Percentiles rank a stretch among this genome's conserved stretches.
Conservation (phyloP, 352 stramenopile species). For the Phytophthora idaei region DNA sequence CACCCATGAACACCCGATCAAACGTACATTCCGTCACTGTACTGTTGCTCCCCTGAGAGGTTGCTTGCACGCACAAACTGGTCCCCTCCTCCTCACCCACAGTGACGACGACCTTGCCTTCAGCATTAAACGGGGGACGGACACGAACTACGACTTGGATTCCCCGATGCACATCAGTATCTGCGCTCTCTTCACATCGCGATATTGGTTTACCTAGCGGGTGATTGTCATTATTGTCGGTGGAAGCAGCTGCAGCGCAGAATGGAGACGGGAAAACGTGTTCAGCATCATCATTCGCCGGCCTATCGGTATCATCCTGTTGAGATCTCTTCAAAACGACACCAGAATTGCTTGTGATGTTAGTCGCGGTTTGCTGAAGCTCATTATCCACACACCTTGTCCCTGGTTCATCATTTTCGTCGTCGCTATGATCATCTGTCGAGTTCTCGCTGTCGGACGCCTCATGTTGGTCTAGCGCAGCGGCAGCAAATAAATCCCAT, state of each 20-base stretch:
- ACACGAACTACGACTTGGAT: constrained; percentile 82
- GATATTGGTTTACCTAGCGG: too few relatives aligned
- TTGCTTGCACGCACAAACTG: constrained; percentile 35
- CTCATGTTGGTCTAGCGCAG: constrained; percentile 1
- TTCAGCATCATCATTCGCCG: background rate
- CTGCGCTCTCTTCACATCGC: background rate
- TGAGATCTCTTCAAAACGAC: background rate
- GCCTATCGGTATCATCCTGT: constrained; percentile 9
- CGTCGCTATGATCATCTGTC: background rate
- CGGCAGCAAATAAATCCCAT: constrained; percentile 42
- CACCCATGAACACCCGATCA: constrained; percentile 72
- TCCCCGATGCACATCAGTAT: constrained; percentile 14
- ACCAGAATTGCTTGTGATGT: too few relatives aligned
- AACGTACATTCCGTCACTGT: constrained; percentile 71
- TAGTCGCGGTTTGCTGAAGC: constrained; percentile 3
- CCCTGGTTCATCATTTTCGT: constrained; percentile 1
- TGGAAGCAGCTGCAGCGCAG: too few relatives aligned
- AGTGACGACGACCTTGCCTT: constrained; percentile 43
- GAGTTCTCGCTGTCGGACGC: constrained; percentile 14
- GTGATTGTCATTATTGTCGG: too few relatives aligned
- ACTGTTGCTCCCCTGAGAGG: constrained; percentile 29
- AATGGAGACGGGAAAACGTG: too few relatives aligned
- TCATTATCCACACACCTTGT: background rate
- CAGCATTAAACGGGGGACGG: constrained; percentile 37
- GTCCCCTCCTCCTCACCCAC: constrained; percentile 32